phyloP scores from a whole-genome alignment of 2,329 filamentous ascomycete genomes.

The Phaeosphaeriaceae sp. region DNA sequence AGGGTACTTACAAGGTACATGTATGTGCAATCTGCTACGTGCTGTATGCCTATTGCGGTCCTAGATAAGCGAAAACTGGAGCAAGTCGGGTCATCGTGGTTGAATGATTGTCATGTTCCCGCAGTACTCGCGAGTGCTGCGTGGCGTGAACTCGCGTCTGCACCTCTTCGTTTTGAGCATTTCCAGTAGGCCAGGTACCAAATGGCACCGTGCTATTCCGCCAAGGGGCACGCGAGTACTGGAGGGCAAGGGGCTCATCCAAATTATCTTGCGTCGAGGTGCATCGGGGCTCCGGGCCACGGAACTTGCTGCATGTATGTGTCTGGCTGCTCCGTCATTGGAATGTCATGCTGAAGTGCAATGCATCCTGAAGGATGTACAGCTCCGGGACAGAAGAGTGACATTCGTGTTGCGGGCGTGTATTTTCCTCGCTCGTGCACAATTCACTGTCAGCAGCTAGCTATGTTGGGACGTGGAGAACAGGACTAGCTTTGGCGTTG shows the following conservation, averaged over 20 bases:
- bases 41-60: conserved; percentile 19
- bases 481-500: conserved; percentile 29
- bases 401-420: conserved; percentile 1
- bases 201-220: conserved; percentile 15
- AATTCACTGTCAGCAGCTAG: conserved; percentile 19
- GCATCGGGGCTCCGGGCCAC: conserved; percentile 40
- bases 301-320: conserved; percentile 25
- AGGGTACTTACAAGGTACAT: not conserved
- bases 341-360: conserved; percentile 1
- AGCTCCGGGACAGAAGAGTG: conserved; percentile 1
- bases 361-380: conserved; percentile 14
- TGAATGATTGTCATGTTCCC: conserved; percentile 14
- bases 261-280: conserved; percentile 24
- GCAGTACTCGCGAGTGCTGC: conserved; percentile 13
- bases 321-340: conserved; percentile 14
- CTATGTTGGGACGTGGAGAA: conserved; percentile 33
- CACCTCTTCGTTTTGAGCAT: conserved; percentile 26
- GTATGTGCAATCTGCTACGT: not conserved
- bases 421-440: not conserved
- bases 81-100: conserved; percentile 18
- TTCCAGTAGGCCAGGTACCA: conserved; percentile 33
- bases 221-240: conserved; percentile 27
- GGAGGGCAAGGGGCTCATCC: conserved; percentile 23
- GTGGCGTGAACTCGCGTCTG: conserved; percentile 25
- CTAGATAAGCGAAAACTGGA: conserved; percentile 6